Base-by-base conservation (phyloP, 805 yeast genomes). In the Candida endomychidarum region DNA sequence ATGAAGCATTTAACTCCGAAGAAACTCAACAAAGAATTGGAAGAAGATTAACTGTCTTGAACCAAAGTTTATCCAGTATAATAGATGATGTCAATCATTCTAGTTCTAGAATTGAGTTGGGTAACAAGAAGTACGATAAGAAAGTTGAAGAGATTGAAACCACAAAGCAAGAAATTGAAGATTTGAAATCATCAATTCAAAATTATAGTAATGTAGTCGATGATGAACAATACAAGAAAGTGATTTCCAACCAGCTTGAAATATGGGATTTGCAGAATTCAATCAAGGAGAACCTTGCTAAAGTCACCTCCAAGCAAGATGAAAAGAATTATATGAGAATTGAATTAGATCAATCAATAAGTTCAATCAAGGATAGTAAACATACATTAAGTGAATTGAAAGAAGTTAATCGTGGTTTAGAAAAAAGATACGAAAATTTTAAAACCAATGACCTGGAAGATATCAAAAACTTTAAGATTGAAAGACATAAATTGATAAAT, bases 281-380 rank as follows among this genome's bases (percentile, higher is more conserved):
- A 37, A 60, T 82, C 2, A 60, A 63, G 22, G 68, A 60, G 20
- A 58, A 72, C 32, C 59, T 72, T n/a, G 59, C 64, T 10, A 71
- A 70, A 45, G 51, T 74, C 2, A 72, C 70, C 18, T 67, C 80
- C 5, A 69, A 71, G 30, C 57, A 58, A 2, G 78, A 77, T 24
- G 96, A 88, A 51, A 74, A 70, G 33, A 75, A 67, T 36, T 89
- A 85, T 58, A 83, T 81, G 78, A 52, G 58, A 7, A 67, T 65
- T 21, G 91, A 86, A 54, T 72, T 78, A 21, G 60, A 59, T 14
- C 74, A 79, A 37, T 83, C 88, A 0, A 49, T 57, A 8, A 60
- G 58, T 7, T 73, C 88, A 0, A 67, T 74, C 0, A 47, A 48
- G 9, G 83, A 77, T 12, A 71, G 81, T 0, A 53, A 62, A 16